Base-by-base conservation (phyloP, 768 basidiomycete species). In the Trametes cubensis region DNA sequence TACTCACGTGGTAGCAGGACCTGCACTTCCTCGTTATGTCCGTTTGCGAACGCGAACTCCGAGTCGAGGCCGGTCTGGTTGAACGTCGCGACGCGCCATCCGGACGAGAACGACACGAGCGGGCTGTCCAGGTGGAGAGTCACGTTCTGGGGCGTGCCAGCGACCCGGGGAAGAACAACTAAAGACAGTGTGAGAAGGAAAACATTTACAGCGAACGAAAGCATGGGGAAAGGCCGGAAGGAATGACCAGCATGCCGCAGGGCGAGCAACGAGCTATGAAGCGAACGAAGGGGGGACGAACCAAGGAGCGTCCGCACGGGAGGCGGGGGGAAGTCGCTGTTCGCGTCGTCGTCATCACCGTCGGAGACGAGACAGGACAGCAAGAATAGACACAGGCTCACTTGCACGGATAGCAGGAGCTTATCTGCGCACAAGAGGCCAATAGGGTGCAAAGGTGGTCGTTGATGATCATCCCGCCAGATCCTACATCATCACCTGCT, bases 1-100 rank as follows among this genome's bases (percentile, higher is more conserved):
- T 30, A 69, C 71, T 46, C 45, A 75, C 75, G 46, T n/a, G 74
- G 74, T 7, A 75, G 58, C 26, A 51, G 40, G 18, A 69, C 66
- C 25, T 62, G 61, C 45, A 76, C 53, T 40, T 61, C 59, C 34
- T 64, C 63, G 13, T 62, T 66, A 25, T 61, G 50, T n/a, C 41
- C 63, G n/a, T 68, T 55, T 21, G 69, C 53, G 20, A 65, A 55
- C 20, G 63, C 63, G 39, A 66, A 69, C 11, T 48, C 15, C 4
- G 28, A 4, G 28, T 30, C 34, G 34, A 58, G 53, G 13, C 58
- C 68, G 17, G 60, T 56, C 13, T 21, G 47, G 6, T 39, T 23
- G 18, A 60, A 58, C 23, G 45, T 30, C 40, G 65, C 65, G 1
- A 34, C 39, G 6, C 41, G 45, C 72, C 72, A 73, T 49, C 70